Conservation (phyloP, 306 rosid species). For the Ceratonia siliqua region DNA sequence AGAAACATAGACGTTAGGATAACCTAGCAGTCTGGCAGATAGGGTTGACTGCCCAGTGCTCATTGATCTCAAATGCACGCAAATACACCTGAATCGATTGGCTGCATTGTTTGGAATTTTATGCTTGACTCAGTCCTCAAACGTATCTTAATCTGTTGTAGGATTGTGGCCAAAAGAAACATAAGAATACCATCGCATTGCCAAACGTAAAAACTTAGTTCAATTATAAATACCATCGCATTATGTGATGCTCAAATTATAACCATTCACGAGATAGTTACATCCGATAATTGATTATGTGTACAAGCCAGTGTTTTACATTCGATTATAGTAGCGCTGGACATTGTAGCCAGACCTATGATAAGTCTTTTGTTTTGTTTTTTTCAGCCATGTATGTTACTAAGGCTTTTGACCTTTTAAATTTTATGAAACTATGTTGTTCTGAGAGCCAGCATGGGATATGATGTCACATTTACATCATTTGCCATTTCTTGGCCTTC, state of each 20-base stretch:
- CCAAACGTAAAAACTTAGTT: background rate
- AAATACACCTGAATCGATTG: slow-evolving; percentile 17
- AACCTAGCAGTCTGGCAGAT: slow-evolving; percentile 30
- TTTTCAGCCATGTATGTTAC: too few relatives aligned
- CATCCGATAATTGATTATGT: background rate
- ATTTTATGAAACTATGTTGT: background rate
- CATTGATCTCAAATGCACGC: background rate
- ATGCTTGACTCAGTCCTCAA: background rate
- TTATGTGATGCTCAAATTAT: background rate
- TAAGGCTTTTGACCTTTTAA: background rate
- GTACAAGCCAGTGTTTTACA: background rate
- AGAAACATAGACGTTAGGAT: slow-evolving; percentile 25
- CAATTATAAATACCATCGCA: background rate
- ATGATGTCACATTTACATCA: background rate
- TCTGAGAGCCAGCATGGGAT: background rate
- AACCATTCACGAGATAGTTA: background rate
- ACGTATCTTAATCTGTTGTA: background rate
- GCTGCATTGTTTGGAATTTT: slow-evolving; percentile 5
- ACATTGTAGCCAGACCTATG: background rate
- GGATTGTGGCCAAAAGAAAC: background rate
- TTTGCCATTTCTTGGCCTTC: background rate
- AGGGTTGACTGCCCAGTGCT: slow-evolving; percentile 1
- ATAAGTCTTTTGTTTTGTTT: too few relatives aligned
- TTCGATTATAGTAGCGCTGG: background rate
- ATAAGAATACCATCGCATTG: too few relatives aligned